Base-by-base conservation (phyloP, 371 early-diverging fungal species). In the Thermomucor indicae-seudaticae region DNA sequence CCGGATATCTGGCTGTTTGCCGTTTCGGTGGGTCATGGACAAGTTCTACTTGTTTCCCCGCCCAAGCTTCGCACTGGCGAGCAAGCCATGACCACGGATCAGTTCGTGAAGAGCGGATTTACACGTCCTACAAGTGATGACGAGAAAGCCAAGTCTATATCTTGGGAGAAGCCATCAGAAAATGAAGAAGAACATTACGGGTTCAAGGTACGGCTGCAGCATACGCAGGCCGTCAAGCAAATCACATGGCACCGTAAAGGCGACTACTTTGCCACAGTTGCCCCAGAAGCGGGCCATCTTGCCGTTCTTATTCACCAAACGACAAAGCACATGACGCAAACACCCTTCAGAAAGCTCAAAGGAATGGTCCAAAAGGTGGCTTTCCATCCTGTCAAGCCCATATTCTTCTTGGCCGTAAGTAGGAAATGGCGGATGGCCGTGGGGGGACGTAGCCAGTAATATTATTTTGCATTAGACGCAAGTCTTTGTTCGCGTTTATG, bases 181-280 rank as follows among this genome's bases (percentile, higher is more conserved):
- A 56, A 61, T 6, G 79, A 81, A 46, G 67, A 79, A 40, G 60
- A 55, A 28, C 74, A 68, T 38, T 71, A 72, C 24, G 85, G 84
- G 20, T 79, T 63, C 53, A 78, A 75, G 49, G 66, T 76, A 14
- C 67, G 66, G 43, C 60, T 81, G 28, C 70, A 66, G 39, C 79
- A 80, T 28, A 58, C 57, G 45, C 71, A 87, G 64, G 63, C 66
- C n/a, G 85, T 94, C 24, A 89, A 86, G 51, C 78, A 85, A 44
- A 70, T 97, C 24, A 79, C 83, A 25, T 98, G 98, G 98, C 98
- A 98, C 70, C 81, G 91, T 48, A 92, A 90, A 67, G 98, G 98
- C 54, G 96, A 98, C 67, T 97, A 98, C 66, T 83, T 97, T 65
- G 84, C 91, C 3, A 86, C 92, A 6, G 85, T 95, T 7, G 76